These are phyloP conservation scores for Amanita polypyramis DNA, from an alignment of 768 basidiomycete genomes.

Conservation along the genomic window DNA sequence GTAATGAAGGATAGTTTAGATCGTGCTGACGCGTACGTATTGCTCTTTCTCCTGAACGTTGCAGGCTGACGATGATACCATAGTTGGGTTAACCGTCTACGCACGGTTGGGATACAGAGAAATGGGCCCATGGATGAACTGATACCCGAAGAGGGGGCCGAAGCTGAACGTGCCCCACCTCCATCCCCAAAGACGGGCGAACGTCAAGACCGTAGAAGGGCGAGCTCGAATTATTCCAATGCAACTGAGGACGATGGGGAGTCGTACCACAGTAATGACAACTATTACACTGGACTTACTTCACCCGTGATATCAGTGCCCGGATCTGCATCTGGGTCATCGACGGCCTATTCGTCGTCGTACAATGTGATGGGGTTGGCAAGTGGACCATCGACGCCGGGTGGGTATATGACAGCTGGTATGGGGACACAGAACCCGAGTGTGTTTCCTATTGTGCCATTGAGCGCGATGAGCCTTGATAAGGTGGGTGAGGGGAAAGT, in stretches of 20 bases:
- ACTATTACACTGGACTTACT: slow-evolving; percentile 9
- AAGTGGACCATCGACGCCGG: slow-evolving; percentile 26
- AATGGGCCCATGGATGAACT: slow-evolving; percentile 18
- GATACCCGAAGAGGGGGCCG: slow-evolving; percentile 7
- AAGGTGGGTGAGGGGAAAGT: too few species aligned
- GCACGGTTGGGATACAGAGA: slow-evolving; percentile 68
- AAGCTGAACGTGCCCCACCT: slow-evolving; percentile 5
- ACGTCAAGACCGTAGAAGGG: slow-evolving; percentile 13
- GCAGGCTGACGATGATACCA: slow-evolving; percentile 5
- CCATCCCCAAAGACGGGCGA: slow-evolving; percentile 7
- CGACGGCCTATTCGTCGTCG: slow-evolving; percentile 18
- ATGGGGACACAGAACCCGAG: slow-evolving; percentile 4
- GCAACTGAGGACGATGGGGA: slow-evolving; percentile 12
- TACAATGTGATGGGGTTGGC: slow-evolving; percentile 13
- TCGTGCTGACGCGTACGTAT: slow-evolving; percentile 69
- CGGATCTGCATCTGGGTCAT: slow-evolving; percentile 17
- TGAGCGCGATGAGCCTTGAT: slow-evolving; percentile 21
- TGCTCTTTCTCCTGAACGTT: slow-evolving; percentile 3
- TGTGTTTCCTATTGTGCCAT: slow-evolving; percentile 15
- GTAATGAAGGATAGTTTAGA: slow-evolving; percentile 85
- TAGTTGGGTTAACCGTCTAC: slow-evolving; percentile 79
- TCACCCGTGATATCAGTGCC: slow-evolving; percentile 1
- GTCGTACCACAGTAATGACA: slow-evolving; percentile 14
- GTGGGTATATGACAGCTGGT: slow-evolving; percentile 15
- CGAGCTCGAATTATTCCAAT: slow-evolving; percentile 8